phyloP scores from a whole-genome alignment of 176 grass and related monocot genomes.

The Triticum aestivum region DNA sequence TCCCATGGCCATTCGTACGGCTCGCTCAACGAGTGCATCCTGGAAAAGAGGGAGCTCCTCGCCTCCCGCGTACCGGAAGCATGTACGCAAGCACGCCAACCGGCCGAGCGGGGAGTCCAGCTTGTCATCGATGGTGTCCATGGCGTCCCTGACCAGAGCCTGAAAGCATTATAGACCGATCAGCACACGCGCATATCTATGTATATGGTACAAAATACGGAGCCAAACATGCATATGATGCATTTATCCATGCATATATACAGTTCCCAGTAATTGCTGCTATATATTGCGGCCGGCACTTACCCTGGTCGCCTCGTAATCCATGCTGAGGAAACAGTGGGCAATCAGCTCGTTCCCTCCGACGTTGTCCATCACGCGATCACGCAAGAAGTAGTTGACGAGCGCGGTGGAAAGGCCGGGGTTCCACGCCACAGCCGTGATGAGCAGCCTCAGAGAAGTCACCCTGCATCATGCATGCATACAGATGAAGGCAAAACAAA shows the following conservation, averaged over 20 bases:
- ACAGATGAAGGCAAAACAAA: too few relatives aligned
- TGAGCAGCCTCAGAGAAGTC: too few relatives aligned
- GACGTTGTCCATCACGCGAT: too few relatives aligned
- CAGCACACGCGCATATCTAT: background rate
- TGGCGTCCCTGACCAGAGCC: conserved; percentile 14
- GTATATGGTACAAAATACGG: too few relatives aligned
- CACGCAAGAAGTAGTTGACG: too few relatives aligned
- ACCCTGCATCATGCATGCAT: too few relatives aligned
- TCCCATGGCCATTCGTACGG: background rate
- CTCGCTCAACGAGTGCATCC: background rate
- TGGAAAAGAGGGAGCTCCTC: background rate
- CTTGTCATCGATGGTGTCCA: background rate
- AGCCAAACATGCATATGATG: background rate
- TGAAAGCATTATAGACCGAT: background rate
- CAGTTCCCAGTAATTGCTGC: too few relatives aligned
- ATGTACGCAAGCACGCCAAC: background rate
- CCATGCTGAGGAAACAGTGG: conserved; percentile 4
- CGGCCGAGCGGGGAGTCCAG: background rate
- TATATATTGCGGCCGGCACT: too few relatives aligned
- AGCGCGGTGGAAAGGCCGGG: too few relatives aligned
- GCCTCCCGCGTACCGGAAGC: background rate
- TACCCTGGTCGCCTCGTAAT: conserved; percentile 3
- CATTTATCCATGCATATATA: too few relatives aligned
- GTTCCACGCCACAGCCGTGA: too few relatives aligned
- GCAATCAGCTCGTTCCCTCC: background rate